Evolutionary conservation across 257 asterid genomes (phyloP), one percentile per base, ranked within the genome.

Genomic region (Solanum dulcamara): DNA sequence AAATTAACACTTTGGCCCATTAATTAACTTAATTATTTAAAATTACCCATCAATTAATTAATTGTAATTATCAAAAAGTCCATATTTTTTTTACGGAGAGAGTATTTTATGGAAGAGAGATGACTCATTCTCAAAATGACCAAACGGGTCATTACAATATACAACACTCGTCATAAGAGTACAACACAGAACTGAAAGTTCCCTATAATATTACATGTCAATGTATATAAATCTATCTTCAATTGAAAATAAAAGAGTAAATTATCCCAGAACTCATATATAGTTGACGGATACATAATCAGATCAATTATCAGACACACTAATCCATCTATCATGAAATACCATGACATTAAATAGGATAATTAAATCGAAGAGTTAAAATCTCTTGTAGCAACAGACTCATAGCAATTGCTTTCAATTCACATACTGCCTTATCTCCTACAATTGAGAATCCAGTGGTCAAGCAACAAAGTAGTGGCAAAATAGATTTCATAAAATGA

Each of bases 381-480:
- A 59, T 81, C 85, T 81, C 75, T 59, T 81, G 59, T n/a, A 37
- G 70, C 74, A 59, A 60, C 84, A 81, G 84, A 81, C 72, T 81
- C 72, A 81, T 81, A 81, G 26, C n/a, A n/a, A 53, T 60, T 35
- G 30, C 72, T 24, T 59, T 81, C n/a, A n/a, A n/a, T 10, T 44
- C 50, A 44, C 50, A 44, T 44, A 44, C 0, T 44, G 4, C 10
- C 50, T 44, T 44, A 44, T 44, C 50, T 44, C 50, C 50, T 44
- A 44, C 9, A 44, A 44, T 44, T 44, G 14, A 44, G 48, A 10
- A 14, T 2, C 50, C 4, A 44, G 5, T 44, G 14, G 10, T 44
- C 50, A 44, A 44, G 4, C 50, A 44, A 44, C 48, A 44, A 44
- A 44, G 1, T 44, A 44, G 4, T 44, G 12, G 11, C 50, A 44